Conservation (phyloP, 2,329 filamentous ascomycete genomes). For the Emericellopsis cladophorae region DNA sequence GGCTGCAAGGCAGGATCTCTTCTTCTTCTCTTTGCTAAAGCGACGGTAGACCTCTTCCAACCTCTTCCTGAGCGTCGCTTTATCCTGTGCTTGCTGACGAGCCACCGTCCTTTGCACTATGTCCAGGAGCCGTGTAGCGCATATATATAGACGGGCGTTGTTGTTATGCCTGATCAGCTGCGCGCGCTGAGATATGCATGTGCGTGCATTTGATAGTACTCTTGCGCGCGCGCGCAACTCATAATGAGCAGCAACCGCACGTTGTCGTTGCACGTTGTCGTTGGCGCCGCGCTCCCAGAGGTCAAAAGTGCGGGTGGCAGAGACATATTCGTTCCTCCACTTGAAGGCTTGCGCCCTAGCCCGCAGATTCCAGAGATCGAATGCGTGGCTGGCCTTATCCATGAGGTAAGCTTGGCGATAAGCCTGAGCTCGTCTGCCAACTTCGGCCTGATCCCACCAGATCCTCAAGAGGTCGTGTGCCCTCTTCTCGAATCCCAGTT, state of each 20-base stretch:
- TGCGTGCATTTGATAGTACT: not conserved
- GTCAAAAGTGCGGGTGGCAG: constrained; percentile 12
- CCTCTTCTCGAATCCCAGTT: constrained; percentile 6
- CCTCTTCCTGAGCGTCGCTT: constrained; percentile 19
- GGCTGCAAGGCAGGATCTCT: constrained; percentile 16
- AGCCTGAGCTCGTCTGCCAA: constrained; percentile 9
- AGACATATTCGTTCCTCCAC: constrained; percentile 18
- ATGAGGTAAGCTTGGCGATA: constrained; percentile 9
- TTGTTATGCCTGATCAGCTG: constrained; percentile 8
- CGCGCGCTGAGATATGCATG: not conserved
- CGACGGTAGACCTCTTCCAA: constrained; percentile 19
- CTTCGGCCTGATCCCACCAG: constrained; percentile 18
- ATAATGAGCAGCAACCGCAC: constrained; percentile 1
- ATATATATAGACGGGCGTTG: constrained; percentile 17
- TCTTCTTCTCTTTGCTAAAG: constrained; percentile 10
- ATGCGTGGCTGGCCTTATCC: constrained; percentile 8
- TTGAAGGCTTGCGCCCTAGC: constrained; percentile 18
- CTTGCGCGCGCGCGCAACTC: constrained; percentile 5
- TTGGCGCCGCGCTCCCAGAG: constrained; percentile 13
- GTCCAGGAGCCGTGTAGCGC: constrained; percentile 13
- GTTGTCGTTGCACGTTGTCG: constrained; percentile 8
- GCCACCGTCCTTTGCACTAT: constrained; percentile 12
- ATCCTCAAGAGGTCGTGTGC: constrained; percentile 11
- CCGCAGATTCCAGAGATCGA: constrained; percentile 18
- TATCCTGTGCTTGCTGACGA: constrained; percentile 13